Evolutionary conservation across 176 grass and related monocot genomes (phyloP).

Genomic region (Aegilops longissima): DNA sequence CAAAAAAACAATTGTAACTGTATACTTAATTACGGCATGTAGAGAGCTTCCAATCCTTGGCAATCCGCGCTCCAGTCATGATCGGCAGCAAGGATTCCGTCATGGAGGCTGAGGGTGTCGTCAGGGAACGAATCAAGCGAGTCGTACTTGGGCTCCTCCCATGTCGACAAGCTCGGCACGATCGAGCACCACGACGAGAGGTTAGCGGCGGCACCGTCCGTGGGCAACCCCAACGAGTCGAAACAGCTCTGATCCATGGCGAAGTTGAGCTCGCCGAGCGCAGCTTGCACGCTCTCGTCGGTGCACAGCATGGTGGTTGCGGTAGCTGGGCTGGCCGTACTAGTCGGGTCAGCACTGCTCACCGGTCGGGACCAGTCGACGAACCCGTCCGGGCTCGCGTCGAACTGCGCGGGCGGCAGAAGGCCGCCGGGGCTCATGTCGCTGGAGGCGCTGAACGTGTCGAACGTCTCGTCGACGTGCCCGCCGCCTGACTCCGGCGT

Average conservation of each 20-base stretch:
- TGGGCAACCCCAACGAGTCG: slow-evolving; percentile 44
- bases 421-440: slow-evolving; percentile 22
- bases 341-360: slow-evolving; percentile 26
- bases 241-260: slow-evolving; percentile 54
- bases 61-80: slow-evolving; percentile 63
- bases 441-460: slow-evolving; percentile 44
- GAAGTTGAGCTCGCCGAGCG: slow-evolving; percentile 48
- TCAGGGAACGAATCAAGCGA: slow-evolving; percentile 48
- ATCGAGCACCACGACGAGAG: slow-evolving; percentile 51
- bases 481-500: slow-evolving; percentile 30
- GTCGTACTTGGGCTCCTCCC: slow-evolving; percentile 44
- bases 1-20: background rate
- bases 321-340: slow-evolving; percentile 18
- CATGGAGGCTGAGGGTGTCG: slow-evolving; percentile 35
- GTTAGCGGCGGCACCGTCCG: slow-evolving; percentile 20
- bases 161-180: slow-evolving; percentile 43
- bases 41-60: slow-evolving; percentile 60
- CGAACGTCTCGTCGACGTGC: slow-evolving; percentile 41
- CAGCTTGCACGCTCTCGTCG: slow-evolving; percentile 43
- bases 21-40: slow-evolving; percentile 56
- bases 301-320: slow-evolving; percentile 39
- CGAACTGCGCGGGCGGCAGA: slow-evolving; percentile 17
- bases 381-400: slow-evolving; percentile 35
- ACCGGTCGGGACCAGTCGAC: slow-evolving; percentile 45
- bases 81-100: slow-evolving; percentile 26